phyloP scores from a whole-genome alignment of 2,329 filamentous ascomycete species.

The Hymenoscyphus salicellus region DNA sequence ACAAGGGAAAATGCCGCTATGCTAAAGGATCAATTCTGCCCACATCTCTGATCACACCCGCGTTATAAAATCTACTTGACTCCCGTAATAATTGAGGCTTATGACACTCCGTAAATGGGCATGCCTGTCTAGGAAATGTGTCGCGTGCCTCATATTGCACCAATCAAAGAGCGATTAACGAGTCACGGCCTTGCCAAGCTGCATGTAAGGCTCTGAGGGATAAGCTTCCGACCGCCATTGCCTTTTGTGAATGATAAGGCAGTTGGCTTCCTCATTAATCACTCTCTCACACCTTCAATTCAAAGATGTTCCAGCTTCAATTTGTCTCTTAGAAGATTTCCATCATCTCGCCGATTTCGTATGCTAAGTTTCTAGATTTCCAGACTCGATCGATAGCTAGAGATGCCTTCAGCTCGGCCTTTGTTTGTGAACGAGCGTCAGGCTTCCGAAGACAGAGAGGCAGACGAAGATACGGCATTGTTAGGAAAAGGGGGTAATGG shows the following conservation, averaged over 20 bases:
- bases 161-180: background rate
- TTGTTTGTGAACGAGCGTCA: constrained; percentile 40
- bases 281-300: background rate
- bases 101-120: background rate
- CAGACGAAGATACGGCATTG: constrained; percentile 43
- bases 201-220: background rate
- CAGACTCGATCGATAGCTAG: constrained; percentile 6
- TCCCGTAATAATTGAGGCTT: background rate
- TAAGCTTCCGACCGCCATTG: background rate
- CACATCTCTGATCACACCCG: background rate
- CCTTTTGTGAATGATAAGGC: background rate
- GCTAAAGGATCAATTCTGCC: too few relatives aligned
- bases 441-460: constrained; percentile 52
- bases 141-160: background rate
- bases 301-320: background rate
- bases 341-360: background rate
- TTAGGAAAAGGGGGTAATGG: constrained; percentile 33
- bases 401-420: constrained; percentile 29
- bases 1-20: too few relatives aligned
- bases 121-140: background rate
- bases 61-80: background rate
- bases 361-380: background rate
- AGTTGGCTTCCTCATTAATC: background rate
- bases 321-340: background rate
- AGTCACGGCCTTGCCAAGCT: background rate